A percentile compares a stretch with the other conserved stretches of the same genome.
These are phyloP conservation scores for Kickxella alabastrina DNA, from an alignment of 192 early-diverging fungal species.

Conservation along the genomic window DNA sequence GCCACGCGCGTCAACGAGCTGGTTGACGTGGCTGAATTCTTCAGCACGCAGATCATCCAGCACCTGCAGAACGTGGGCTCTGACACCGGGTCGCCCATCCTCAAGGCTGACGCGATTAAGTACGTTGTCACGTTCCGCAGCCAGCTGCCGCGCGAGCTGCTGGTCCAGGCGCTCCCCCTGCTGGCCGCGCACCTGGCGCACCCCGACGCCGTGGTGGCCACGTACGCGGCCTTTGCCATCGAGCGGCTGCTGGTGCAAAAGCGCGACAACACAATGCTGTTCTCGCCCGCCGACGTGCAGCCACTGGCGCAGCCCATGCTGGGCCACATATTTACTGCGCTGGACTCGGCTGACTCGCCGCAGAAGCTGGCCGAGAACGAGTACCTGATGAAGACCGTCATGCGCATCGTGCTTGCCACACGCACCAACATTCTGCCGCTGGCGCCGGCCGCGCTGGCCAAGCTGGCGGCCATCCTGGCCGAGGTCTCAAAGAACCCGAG, in stretches of 20 bases:
- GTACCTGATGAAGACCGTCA: slow-evolving; percentile 88
- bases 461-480: slow-evolving; percentile 74
- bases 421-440: slow-evolving; percentile 70
- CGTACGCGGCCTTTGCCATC: slow-evolving; percentile 88
- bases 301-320: slow-evolving; percentile 66
- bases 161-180: slow-evolving; percentile 70
- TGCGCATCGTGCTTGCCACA: slow-evolving; percentile 79
- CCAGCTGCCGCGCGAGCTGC: slow-evolving; percentile 82
- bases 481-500: slow-evolving; percentile 91
- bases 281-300: slow-evolving; percentile 67
- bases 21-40: slow-evolving; percentile 81
- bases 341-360: slow-evolving; percentile 75
- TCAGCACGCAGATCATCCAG: slow-evolving; percentile 73
- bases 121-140: slow-evolving; percentile 91
- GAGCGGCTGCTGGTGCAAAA: slow-evolving; percentile 87
- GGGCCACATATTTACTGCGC: slow-evolving; percentile 67
- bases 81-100: slow-evolving; percentile 71
- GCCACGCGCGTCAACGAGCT: slow-evolving; percentile 79
- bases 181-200: slow-evolving; percentile 79
- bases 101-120: slow-evolving; percentile 94
- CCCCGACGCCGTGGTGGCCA: slow-evolving; percentile 77
- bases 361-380: slow-evolving; percentile 96
- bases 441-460: slow-evolving; percentile 66
- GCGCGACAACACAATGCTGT: slow-evolving; percentile 51
- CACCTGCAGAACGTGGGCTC: slow-evolving; percentile 73